Evolutionary conservation across 805 yeast species (phyloP).

Genomic region (Yamadazyma sp.): DNA sequence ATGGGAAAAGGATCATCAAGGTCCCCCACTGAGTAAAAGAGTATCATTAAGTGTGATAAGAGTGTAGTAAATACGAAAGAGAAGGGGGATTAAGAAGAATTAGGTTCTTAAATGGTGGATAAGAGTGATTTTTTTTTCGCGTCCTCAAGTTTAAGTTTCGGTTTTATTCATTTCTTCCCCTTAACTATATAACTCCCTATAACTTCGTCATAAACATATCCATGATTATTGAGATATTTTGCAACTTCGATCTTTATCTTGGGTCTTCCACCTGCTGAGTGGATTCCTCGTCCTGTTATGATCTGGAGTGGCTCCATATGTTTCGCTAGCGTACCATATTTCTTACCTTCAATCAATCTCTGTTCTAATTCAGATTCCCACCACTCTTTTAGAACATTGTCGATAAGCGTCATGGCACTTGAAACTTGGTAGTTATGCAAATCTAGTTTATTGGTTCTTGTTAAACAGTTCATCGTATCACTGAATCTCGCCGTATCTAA

Average conservation of each 20-base stretch:
- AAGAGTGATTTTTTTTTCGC: too few species aligned
- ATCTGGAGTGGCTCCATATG: constrained; percentile 45
- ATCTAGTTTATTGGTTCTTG: constrained; percentile 37
- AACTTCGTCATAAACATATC: constrained; percentile 47
- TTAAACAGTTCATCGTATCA: not conserved
- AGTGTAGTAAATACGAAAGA: too few species aligned
- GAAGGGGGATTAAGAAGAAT: too few species aligned
- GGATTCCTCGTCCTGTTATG: constrained; percentile 71
- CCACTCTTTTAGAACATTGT: constrained; percentile 48
- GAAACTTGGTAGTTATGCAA: constrained; percentile 52
- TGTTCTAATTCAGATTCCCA: constrained; percentile 54
- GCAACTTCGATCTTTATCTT: constrained; percentile 44
- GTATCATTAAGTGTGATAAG: too few species aligned
- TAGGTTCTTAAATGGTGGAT: too few species aligned
- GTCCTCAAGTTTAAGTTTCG: too few species aligned
- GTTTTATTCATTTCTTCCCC: constrained; percentile 15
- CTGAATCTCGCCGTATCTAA: not conserved
- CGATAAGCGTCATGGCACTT: constrained; percentile 42
- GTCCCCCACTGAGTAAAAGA: too few species aligned
- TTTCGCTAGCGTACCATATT: constrained; percentile 32
- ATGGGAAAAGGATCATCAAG: too few species aligned
- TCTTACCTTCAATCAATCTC: constrained; percentile 39
- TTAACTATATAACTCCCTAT: constrained; percentile 19
- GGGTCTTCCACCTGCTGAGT: constrained; percentile 56
- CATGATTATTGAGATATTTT: constrained; percentile 30